These are phyloP conservation scores for Ramichloridium luteum DNA, from an alignment of 2,329 filamentous ascomycete species.

Conservation along the genomic window DNA sequence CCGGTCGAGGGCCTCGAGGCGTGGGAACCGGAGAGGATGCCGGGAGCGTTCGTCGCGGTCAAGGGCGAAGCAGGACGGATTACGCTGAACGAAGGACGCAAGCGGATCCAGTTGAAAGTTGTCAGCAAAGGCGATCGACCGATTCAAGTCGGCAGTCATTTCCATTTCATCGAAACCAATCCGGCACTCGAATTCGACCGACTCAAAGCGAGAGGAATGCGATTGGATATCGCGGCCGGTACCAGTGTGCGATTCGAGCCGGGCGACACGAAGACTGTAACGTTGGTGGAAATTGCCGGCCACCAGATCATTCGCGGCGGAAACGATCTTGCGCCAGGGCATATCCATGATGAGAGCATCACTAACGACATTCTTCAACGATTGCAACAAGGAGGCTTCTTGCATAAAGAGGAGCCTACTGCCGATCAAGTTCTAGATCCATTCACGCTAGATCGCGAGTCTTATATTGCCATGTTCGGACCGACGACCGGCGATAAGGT, in stretches of 20 bases:
- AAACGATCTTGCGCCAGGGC: conserved; percentile 64
- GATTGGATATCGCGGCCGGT: conserved; percentile 80
- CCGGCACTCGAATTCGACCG: conserved; percentile 83
- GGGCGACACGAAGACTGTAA: conserved; percentile 81
- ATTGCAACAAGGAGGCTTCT: conserved; percentile 62
- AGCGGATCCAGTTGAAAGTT: conserved; percentile 61
- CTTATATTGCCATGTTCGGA: conserved; percentile 82
- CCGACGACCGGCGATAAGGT: conserved; percentile 83
- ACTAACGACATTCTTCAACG: conserved; percentile 53
- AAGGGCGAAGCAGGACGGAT: conserved; percentile 52
- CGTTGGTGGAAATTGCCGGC: conserved; percentile 77
- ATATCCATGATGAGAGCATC: conserved; percentile 50
- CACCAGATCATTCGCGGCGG: conserved; percentile 70
- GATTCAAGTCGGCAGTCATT: conserved; percentile 85
- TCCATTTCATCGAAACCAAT: conserved; percentile 94
- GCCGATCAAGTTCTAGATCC: conserved; percentile 45
- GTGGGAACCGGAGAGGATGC: conserved; percentile 53
- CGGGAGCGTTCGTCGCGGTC: conserved; percentile 65
- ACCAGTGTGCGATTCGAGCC: conserved; percentile 91
- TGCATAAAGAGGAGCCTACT: conserved; percentile 59
- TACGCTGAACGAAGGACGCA: conserved; percentile 59
- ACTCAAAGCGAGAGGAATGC: conserved; percentile 65
- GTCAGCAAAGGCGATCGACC: conserved; percentile 81
- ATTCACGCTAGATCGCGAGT: conserved; percentile 61
- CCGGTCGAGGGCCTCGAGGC: conserved; percentile 47